These are phyloP conservation scores for Zasmidium citrigriseum DNA, from an alignment of 2,329 filamentous ascomycete genomes.

Conservation along the genomic window DNA sequence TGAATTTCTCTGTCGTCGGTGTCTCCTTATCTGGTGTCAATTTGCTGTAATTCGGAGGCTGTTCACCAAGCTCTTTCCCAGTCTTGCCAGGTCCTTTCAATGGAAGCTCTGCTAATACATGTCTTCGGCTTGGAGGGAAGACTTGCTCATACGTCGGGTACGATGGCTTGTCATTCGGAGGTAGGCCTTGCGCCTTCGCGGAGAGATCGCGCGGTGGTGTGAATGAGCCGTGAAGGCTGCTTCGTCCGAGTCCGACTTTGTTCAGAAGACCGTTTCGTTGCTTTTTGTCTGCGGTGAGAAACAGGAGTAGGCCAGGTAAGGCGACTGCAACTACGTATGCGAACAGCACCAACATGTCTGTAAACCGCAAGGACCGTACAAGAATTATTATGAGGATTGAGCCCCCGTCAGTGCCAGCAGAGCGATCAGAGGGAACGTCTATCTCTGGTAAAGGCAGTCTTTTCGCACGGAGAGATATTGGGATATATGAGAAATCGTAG, in stretches of 20 bases:
- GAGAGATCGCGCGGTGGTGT: slow-evolving; percentile 58
- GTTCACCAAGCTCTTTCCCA: slow-evolving; percentile 27
- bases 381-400: too few relatives aligned
- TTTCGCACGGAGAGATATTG: too few relatives aligned
- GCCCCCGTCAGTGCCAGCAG: too few relatives aligned
- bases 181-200: slow-evolving; percentile 46
- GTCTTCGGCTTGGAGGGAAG: slow-evolving; percentile 56
- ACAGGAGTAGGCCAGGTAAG: neutral
- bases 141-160: slow-evolving; percentile 45
- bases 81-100: slow-evolving; percentile 31
- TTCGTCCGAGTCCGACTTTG: slow-evolving; percentile 41
- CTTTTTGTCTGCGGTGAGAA: slow-evolving; percentile 34
- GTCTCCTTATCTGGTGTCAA: slow-evolving; percentile 26
- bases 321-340: neutral
- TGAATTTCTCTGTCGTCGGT: slow-evolving; percentile 21
- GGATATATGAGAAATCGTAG: neutral
- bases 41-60: slow-evolving; percentile 23
- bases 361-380: neutral
- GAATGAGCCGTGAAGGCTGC: slow-evolving; percentile 48
- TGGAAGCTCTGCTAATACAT: slow-evolving; percentile 43
- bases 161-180: slow-evolving; percentile 25
- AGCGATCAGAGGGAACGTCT: too few relatives aligned
- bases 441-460: too few relatives aligned
- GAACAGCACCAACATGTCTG: neutral
- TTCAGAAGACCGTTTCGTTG: slow-evolving; percentile 43